Conservation (phyloP, 2,329 filamentous ascomycete species). For the Cercospora berteroae region DNA sequence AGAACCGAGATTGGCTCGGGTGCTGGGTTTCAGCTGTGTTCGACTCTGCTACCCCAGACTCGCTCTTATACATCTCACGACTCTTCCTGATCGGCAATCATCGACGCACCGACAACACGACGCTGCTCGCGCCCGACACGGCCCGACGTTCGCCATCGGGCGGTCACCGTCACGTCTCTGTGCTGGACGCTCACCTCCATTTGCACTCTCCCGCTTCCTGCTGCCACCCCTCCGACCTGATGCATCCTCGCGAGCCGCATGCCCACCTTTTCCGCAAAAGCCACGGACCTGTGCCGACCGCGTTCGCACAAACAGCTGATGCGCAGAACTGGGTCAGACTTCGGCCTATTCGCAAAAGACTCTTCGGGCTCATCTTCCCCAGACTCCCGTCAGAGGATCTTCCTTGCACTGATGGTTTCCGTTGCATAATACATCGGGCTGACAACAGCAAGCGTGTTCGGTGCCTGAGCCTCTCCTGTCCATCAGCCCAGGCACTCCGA, state of each 20-base stretch:
- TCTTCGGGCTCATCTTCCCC: conserved; percentile 6
- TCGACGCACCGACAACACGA: conserved; percentile 5
- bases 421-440: neutral
- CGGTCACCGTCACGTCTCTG: neutral
- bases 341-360: neutral
- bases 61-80: conserved; percentile 11
- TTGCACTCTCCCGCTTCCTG: conserved; percentile 23
- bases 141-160: neutral
- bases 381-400: conserved; percentile 4
- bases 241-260: conserved; percentile 7
- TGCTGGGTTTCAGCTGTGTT: conserved; percentile 3
- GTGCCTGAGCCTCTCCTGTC: neutral
- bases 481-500: neutral
- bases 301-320: conserved; percentile 32
- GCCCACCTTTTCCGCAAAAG: conserved; percentile 31
- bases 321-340: conserved; percentile 13
- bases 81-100: conserved; percentile 7
- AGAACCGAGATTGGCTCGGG: conserved; percentile 7
- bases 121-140: conserved; percentile 1
- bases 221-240: neutral
- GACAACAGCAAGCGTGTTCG: conserved; percentile 6
- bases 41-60: neutral
- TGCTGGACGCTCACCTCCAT: conserved; percentile 20
- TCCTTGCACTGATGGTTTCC: conserved; percentile 10
- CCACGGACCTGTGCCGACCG: conserved; percentile 31